Evolutionary conservation across 306 rosid species (phyloP).

Genomic region (Fragaria iinumae): DNA sequence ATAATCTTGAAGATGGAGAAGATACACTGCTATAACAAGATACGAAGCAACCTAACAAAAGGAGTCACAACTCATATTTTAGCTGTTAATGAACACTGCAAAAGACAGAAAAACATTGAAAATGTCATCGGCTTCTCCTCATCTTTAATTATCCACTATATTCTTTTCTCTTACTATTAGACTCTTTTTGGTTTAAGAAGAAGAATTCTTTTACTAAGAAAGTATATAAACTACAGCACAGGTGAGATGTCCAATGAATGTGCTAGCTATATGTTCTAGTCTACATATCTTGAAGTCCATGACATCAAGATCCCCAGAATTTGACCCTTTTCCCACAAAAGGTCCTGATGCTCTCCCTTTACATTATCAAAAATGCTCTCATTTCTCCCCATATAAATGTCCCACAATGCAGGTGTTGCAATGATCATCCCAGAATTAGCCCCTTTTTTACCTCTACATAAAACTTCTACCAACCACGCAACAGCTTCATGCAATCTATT

Average conservation of each 20-base stretch:
- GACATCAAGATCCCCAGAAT: not conserved
- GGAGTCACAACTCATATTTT: not conserved
- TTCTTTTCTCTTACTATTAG: not conserved
- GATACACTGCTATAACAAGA: not conserved
- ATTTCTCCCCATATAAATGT: not conserved
- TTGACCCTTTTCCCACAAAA: not conserved
- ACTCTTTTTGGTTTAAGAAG: not conserved
- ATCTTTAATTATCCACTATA: not conserved
- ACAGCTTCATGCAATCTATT: not conserved
- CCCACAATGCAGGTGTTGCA: not conserved
- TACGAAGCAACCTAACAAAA: not conserved
- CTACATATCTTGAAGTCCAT: not conserved
- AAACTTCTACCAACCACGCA: not conserved
- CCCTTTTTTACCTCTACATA: not conserved
- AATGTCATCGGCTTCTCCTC: not conserved
- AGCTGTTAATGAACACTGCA: not conserved
- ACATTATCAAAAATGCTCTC: not conserved
- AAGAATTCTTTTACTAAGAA: not conserved
- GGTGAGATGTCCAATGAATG: not conserved
- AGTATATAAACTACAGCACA: not conserved
- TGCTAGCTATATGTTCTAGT: not conserved
- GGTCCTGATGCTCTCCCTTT: not conserved
- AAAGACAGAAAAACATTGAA: not conserved
- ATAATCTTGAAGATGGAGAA: not conserved
- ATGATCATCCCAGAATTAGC: not conserved